These are phyloP conservation scores for Ulvella scutata DNA, from an alignment of 139 green algal genomes.

Conservation along the genomic window DNA sequence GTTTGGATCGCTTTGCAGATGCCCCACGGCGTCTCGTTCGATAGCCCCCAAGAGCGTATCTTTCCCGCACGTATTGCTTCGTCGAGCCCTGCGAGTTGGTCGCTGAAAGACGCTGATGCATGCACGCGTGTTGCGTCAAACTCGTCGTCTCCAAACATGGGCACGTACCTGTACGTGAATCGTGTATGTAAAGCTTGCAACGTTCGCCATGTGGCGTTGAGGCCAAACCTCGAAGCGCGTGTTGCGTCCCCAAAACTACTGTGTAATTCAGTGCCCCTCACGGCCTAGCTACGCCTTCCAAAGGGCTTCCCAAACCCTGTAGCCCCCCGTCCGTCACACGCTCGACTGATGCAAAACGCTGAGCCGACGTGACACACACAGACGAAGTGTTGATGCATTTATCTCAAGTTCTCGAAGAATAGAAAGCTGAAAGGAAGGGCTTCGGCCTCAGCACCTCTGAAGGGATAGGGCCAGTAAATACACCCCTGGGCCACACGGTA, in stretches of 20 bases:
- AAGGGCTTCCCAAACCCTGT: too few species aligned
- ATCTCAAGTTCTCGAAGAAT: too few species aligned
- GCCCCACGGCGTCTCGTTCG: conserved; percentile 82
- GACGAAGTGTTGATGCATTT: not conserved
- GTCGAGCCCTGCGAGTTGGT: conserved; percentile 56
- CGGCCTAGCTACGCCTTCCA: too few species aligned
- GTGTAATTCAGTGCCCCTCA: not conserved
- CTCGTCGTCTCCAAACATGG: conserved; percentile 86
- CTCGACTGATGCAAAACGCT: not conserved
- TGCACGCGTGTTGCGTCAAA: conserved; percentile 46
- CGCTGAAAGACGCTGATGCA: conserved; percentile 34
- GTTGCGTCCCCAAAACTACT: not conserved
- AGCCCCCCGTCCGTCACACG: too few species aligned
- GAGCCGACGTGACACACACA: not conserved
- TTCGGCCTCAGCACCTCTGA: too few species aligned
- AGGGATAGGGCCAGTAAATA: too few species aligned
- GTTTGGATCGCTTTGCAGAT: conserved; percentile 18
- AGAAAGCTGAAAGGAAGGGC: too few species aligned
- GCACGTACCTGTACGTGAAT: conserved; percentile 83
- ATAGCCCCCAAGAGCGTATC: conserved; percentile 42
- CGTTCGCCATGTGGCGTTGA: too few species aligned
- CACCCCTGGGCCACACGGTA: too few species aligned
- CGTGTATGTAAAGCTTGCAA: too few species aligned
- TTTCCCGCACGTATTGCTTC: conserved; percentile 41
- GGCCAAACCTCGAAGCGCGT: too few species aligned